A percentile compares a stretch with the other conserved stretches of the same genome.
Conservation (phyloP, 306 rosid species). For the Lagenaria siceraria region DNA sequence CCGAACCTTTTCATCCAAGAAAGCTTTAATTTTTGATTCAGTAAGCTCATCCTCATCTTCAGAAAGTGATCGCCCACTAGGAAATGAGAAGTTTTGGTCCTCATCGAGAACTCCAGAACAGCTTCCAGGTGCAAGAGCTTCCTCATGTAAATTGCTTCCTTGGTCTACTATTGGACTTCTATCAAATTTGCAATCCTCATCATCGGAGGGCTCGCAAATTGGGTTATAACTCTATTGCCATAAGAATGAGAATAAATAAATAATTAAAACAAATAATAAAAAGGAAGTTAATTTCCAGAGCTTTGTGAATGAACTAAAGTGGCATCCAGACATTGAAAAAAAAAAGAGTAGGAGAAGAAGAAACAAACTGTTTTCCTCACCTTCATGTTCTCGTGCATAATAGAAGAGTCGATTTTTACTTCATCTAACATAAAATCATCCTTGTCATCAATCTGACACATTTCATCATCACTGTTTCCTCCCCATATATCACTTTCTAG, state of each 20-base stretch:
- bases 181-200: conserved; percentile 54
- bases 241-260: not conserved
- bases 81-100: conserved; percentile 52
- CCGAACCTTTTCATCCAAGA: conserved; percentile 91
- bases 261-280: not conserved
- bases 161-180: conserved; percentile 38
- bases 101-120: conserved; percentile 30
- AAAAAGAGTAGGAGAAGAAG: no score
- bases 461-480: conserved; percentile 54
- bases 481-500: conserved; percentile 43
- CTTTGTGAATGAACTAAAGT: conserved; percentile 2
- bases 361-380: conserved; percentile 19
- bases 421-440: conserved; percentile 33
- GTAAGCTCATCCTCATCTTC: conserved; percentile 95
- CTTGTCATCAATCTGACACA: conserved; percentile 70
- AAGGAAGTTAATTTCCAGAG: conserved; percentile 2
- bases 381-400: conserved; percentile 41
- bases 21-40: conserved; percentile 78
- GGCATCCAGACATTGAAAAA: not conserved
- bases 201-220: conserved; percentile 79
- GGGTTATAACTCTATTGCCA: conserved; percentile 75
- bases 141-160: conserved; percentile 7
- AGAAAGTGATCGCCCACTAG: conserved; percentile 51
- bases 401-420: conserved; percentile 32
- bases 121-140: conserved; percentile 21